These are phyloP conservation scores for Aspergillus taichungensis DNA, from an alignment of 495 filamentous ascomycete species.

Conservation along the genomic window DNA sequence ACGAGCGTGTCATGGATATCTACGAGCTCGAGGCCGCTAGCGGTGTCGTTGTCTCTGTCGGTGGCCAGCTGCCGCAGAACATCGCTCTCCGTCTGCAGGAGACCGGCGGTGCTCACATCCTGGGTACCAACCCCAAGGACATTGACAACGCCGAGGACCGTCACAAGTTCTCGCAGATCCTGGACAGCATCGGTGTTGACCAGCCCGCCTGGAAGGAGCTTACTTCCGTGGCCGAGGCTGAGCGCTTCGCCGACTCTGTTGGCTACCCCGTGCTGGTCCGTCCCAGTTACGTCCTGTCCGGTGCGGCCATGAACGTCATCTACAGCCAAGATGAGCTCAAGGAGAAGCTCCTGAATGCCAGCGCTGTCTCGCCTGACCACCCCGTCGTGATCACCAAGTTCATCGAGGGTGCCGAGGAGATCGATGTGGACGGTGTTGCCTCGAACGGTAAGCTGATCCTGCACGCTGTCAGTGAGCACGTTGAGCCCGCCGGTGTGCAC, in stretches of 20 bases:
- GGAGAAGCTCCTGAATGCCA: slow-evolving; percentile 79
- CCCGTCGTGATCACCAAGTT: slow-evolving; percentile 98
- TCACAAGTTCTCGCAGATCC: slow-evolving; percentile 95
- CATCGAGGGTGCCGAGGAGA: slow-evolving; percentile 94
- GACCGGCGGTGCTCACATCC: slow-evolving; percentile 74
- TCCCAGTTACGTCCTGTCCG: slow-evolving; percentile 91
- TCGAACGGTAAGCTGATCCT: slow-evolving; percentile 76
- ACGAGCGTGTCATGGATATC: slow-evolving; percentile 97
- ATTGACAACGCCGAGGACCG: slow-evolving; percentile 96
- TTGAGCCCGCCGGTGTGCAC: slow-evolving; percentile 94
- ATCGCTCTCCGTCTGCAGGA: slow-evolving; percentile 95
- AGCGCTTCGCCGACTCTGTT: slow-evolving; percentile 73
- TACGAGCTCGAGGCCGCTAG: slow-evolving; percentile 84
- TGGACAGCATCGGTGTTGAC: slow-evolving; percentile 92
- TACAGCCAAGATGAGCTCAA: slow-evolving; percentile 80
- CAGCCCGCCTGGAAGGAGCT: slow-evolving; percentile 98
- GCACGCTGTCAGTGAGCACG: slow-evolving; percentile 92
- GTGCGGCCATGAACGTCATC: slow-evolving; percentile 96
- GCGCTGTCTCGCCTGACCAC: slow-evolving; percentile 88
- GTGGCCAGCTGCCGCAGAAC: slow-evolving; percentile 93
- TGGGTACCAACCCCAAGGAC: slow-evolving; percentile 85
- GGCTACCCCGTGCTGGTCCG: slow-evolving; percentile 90
- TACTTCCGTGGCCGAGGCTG: slow-evolving; percentile 79
- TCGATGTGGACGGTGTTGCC: slow-evolving; percentile 94
- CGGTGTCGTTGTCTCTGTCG: slow-evolving; percentile 91